Conservation (phyloP, 768 basidiomycete genomes). For the Russula foetens region DNA sequence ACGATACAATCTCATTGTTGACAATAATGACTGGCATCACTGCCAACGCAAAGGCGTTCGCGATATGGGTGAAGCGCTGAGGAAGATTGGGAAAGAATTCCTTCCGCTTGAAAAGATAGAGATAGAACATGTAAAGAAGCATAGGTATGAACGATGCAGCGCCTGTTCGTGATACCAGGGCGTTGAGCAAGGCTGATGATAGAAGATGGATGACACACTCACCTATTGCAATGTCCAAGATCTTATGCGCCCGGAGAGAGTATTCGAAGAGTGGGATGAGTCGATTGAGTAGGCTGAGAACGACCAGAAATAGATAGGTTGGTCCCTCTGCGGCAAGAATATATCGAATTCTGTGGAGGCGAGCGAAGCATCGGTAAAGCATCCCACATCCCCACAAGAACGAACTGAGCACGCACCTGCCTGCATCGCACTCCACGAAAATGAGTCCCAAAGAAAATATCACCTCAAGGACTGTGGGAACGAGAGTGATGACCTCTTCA, state of each 20-base stretch:
- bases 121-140: constrained; percentile 52
- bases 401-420: constrained; percentile 34
- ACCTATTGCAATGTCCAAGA: constrained; percentile 57
- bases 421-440: constrained; percentile 38
- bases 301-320: constrained; percentile 47
- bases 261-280: constrained; percentile 43
- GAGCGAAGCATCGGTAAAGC: not conserved
- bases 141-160: constrained; percentile 57
- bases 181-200: not conserved
- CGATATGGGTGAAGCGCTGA: constrained; percentile 35
- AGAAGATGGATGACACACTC: constrained; percentile 21
- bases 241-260: constrained; percentile 39
- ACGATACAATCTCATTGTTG: constrained; percentile 55
- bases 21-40: constrained; percentile 49
- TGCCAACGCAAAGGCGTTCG: constrained; percentile 38
- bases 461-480: constrained; percentile 58
- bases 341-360: constrained; percentile 39
- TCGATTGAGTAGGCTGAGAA: constrained; percentile 56
- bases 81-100: constrained; percentile 51
- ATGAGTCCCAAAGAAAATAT: constrained; percentile 49
- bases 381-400: not conserved
- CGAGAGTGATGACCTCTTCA: constrained; percentile 44
- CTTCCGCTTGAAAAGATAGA: constrained; percentile 46
- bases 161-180: constrained; percentile 25
- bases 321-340: constrained; percentile 57